Base-by-base conservation (phyloP, 2,329 filamentous ascomycete genomes). In the Aspergillus pseudonomiae region DNA sequence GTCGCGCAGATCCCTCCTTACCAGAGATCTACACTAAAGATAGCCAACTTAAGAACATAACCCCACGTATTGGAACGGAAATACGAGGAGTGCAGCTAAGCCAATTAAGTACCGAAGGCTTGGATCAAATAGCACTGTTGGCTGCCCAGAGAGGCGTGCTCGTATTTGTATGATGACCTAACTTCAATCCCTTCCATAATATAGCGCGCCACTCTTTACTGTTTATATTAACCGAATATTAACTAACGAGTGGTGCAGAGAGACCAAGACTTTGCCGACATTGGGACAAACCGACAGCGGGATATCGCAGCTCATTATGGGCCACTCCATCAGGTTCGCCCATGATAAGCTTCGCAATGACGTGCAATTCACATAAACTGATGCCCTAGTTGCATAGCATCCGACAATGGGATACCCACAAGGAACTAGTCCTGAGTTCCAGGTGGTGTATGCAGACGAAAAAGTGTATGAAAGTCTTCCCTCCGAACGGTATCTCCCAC, bases 401-500 rank as follows among this genome's bases (percentile, higher is more conserved):
- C 63, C 63, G 11, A 64, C 63, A 11, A 62, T 64, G 63, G 63
- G 63, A 7, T 62, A 64, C 32, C 63, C 63, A 34, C 39, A 59
- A 39, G 63, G 63, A 6, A 59, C 63, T 24, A 59, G 59, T 2
- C 59, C 63, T 3, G 63, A 59, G 10, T 62, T 64, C 12, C 63
- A 64, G 30, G 63, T 64, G 4, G 59, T 64, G 24, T 62, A 64
- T 39, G 50, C 59, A 16, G 63, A 64, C 21, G 63, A 64, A 30
- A 64, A 62, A 50, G 63, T 62, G 63, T 64, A 59, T n/a, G 59
- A 36, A 6, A 45, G 39, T 12, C 30, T 34, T 1, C 7, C 21
- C 12, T 24, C 30, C 57, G 12, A 24, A 59, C 16, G 4, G 12
- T 21, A 26, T 21, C 26, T 16, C 43, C 9, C 11, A 9, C 6